Evolutionary conservation across 2,329 filamentous ascomycete genomes (phyloP).

Genomic region (Cladosporium sp.): DNA sequence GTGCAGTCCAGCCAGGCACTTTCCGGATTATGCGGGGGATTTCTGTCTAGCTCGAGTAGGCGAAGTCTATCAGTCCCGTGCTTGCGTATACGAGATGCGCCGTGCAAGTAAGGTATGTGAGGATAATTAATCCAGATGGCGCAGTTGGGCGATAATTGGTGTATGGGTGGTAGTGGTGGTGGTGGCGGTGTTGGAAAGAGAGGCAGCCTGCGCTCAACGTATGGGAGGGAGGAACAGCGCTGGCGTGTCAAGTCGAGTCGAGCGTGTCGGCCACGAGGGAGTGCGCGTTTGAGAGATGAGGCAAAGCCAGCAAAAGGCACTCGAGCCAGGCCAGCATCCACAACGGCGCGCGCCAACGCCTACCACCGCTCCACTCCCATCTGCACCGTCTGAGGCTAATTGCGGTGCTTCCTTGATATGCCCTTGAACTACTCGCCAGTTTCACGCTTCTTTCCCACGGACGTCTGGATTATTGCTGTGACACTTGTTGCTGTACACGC

Average conservation of each 20-base stretch:
- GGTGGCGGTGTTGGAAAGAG: neutral
- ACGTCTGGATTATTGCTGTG: neutral
- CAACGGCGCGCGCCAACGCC: neutral
- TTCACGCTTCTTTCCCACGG: neutral
- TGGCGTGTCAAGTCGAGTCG: neutral
- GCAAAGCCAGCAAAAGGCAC: neutral
- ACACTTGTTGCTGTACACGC: neutral
- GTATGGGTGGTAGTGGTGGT: neutral
- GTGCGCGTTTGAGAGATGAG: neutral
- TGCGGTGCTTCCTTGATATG: neutral
- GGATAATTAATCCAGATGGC: neutral
- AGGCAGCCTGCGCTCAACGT: neutral
- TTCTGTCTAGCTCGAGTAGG: constrained; percentile 8
- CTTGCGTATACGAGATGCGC: constrained; percentile 17
- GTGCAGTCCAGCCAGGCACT: constrained; percentile 16
- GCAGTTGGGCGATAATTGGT: neutral
- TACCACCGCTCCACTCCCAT: neutral
- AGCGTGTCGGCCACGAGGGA: constrained; percentile 16
- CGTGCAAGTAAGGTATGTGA: neutral
- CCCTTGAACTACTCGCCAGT: neutral
- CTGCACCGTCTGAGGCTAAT: constrained; percentile 6
- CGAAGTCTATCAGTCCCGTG: constrained; percentile 11
- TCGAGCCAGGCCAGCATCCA: neutral
- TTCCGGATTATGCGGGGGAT: constrained; percentile 10
- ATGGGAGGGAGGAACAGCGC: no score